A percentile compares a stretch with the other conserved stretches of the same genome.
These are phyloP conservation scores for Mollisiaceae sp. DNA, from an alignment of 2,329 filamentous ascomycete species.

Conservation along the genomic window DNA sequence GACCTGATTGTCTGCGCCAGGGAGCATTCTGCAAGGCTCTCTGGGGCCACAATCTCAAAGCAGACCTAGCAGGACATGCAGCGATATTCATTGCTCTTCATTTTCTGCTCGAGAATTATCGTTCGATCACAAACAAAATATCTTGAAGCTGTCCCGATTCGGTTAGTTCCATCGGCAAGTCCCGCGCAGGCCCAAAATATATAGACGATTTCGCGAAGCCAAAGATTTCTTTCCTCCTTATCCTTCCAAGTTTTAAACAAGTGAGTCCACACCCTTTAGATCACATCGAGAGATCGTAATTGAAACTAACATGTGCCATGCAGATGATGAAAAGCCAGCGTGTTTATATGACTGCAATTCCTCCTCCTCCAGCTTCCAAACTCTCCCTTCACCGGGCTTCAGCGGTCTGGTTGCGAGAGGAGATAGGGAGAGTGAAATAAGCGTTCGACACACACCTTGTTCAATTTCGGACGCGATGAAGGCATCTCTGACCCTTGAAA, in stretches of 20 bases:
- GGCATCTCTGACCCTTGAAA: constrained; percentile 85
- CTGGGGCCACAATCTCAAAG: constrained; percentile 12
- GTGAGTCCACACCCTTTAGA: constrained; percentile 61
- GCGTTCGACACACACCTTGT: constrained; percentile 99
- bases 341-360: constrained; percentile 87
- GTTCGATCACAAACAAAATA: constrained; percentile 14
- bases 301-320: constrained; percentile 42
- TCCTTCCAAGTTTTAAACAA: constrained; percentile 99
- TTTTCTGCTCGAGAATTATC: constrained; percentile 17
- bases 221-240: constrained; percentile 65
- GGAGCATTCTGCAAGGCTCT: background rate
- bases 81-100: constrained; percentile 33
- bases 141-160: constrained; percentile 33
- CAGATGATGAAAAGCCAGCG: constrained; percentile 99
- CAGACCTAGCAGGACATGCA: constrained; percentile 22
- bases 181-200: constrained; percentile 23
- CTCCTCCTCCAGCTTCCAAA: constrained; percentile 68
- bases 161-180: constrained; percentile 33
- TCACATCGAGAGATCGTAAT: constrained; percentile 12
- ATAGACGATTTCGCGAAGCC: constrained; percentile 39
- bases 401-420: constrained; percentile 77
- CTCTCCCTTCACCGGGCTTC: constrained; percentile 90
- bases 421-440: constrained; percentile 85
- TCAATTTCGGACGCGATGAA: constrained; percentile 93
- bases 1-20: background rate